Evolutionary conservation across 2,329 filamentous ascomycete genomes (phyloP).

Genomic region (Delphinella strobiligena): DNA sequence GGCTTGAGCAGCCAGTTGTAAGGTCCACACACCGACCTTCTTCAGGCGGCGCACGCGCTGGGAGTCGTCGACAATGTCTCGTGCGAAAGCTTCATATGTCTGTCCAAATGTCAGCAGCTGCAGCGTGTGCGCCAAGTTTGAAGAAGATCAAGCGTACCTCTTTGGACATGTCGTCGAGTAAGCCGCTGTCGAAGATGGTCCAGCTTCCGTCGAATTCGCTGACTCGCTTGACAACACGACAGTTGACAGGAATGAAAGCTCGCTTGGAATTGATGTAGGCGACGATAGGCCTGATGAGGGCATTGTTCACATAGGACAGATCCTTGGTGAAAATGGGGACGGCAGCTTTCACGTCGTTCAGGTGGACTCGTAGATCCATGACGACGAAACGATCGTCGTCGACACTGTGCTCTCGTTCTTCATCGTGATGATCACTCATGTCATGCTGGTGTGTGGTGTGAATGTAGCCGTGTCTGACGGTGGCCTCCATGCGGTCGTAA

Average conservation of each 20-base stretch:
- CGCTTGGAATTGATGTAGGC: slow-evolving; percentile 94
- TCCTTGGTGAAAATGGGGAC: slow-evolving; percentile 88
- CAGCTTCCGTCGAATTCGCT: slow-evolving; percentile 90
- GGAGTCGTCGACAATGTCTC: slow-evolving; percentile 82
- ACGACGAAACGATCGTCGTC: slow-evolving; percentile 71
- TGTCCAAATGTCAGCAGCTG: slow-evolving; percentile 16
- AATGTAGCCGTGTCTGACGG: slow-evolving; percentile 63
- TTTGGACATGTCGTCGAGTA: slow-evolving; percentile 86
- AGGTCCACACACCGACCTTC: slow-evolving; percentile 93
- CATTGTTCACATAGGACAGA: slow-evolving; percentile 91
- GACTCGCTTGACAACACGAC: slow-evolving; percentile 80
- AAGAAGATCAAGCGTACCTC: slow-evolving; percentile 42
- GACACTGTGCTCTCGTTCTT: slow-evolving; percentile 8
- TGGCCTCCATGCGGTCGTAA: slow-evolving; percentile 89
- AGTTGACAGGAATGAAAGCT: slow-evolving; percentile 91
- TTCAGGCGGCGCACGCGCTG: slow-evolving; percentile 76
- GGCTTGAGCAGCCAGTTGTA: slow-evolving; percentile 84
- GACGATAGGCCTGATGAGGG: slow-evolving; percentile 87
- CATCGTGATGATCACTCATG: slow-evolving; percentile 15
- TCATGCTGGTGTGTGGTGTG: slow-evolving; percentile 15
- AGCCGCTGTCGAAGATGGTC: slow-evolving; percentile 84
- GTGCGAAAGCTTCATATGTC: slow-evolving; percentile 88
- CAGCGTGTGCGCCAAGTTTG: not conserved
- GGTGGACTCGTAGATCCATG: slow-evolving; percentile 87
- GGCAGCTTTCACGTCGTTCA: slow-evolving; percentile 87